Evolutionary conservation across 257 asterid genomes (phyloP), one percentile per base, ranked within the genome.

Genomic region (Nicotiana attenuata): DNA sequence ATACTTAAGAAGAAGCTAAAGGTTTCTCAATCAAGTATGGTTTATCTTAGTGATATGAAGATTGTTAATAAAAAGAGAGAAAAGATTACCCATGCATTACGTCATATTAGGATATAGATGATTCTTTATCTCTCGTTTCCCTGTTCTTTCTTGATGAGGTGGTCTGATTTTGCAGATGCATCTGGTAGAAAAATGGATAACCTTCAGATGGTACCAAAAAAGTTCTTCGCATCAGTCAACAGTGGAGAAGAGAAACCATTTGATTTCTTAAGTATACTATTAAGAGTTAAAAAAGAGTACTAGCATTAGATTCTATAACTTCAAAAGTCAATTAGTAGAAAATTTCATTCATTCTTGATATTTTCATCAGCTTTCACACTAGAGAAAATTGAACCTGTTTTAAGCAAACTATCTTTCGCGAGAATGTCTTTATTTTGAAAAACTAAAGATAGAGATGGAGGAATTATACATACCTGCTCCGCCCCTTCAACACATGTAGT

Each of bases 171-270:
- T 93, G 93, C 94, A 91, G 98, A 91, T 75, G 85, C 85, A 76
- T 86, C 93, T 65, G 80, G 86, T 53, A 83, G 88, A 90, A 92
- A 89, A 82, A 85, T 86, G 87, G 91, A 86, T 65, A 89, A 67
- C 86, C 86, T 88, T 82, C 89, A 84, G 73, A 67, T 90, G 89
- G 85, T 82, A 59, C 83, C 85, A 2, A 89, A 88, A 75, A 88
- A 86, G 85, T 86, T 83, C 76, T 95, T 95, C 82, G 96, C 97
- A 73, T 92, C 98, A 41, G 87, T 92, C 66, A 88, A 86, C 82
- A 85, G 28, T 0, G 76, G 13, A 69, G 93, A 92, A 52, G 93
- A 92, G 38, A 91, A 91, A 84, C 98, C 99, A 50, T 93, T 93
- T 65, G 95, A 95, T 83, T 93, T 93, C 86, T 81, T 95, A 76